These are phyloP conservation scores for Biscutella laevigata DNA, from an alignment of 441 rosid genomes.

Conservation along the genomic window DNA sequence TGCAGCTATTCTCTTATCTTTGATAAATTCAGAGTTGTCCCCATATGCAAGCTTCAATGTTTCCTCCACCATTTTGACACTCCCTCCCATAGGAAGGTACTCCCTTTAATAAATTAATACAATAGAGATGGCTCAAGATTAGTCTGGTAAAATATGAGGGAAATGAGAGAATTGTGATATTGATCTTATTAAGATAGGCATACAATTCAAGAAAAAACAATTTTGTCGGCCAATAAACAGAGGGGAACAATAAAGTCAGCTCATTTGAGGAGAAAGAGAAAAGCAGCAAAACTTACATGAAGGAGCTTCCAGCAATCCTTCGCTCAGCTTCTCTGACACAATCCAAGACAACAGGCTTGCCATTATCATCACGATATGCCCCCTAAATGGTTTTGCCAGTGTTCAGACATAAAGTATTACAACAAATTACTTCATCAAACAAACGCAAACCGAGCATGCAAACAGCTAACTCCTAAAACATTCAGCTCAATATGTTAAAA, in stretches of 20 bases:
- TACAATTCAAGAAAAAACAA: not conserved
- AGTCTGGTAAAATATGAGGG: not conserved
- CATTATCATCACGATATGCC: constrained; percentile 93
- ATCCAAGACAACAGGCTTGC: constrained; percentile 81
- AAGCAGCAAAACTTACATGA: constrained; percentile 66
- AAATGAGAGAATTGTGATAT: not conserved
- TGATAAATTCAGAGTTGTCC: constrained; percentile 61
- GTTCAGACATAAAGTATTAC: not conserved
- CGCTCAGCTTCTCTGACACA: constrained; percentile 91
- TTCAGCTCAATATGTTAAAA: not conserved
- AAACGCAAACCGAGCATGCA: not conserved
- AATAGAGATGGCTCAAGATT: not conserved
- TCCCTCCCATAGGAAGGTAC: constrained; percentile 99
- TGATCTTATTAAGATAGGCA: no score
- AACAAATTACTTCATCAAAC: not conserved
- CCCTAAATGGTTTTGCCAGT: constrained; percentile 39
- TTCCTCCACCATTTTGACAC: constrained; percentile 80
- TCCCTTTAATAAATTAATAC: constrained; percentile 44
- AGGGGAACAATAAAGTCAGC: not conserved
- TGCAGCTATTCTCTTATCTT: constrained; percentile 83
- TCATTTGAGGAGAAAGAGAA: not conserved
- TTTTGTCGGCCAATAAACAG: not conserved
- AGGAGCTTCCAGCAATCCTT: constrained; percentile 60
- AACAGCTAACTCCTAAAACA: not conserved
- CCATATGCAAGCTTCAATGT: constrained; percentile 91